Evolutionary conservation across 106 monocot species (phyloP).

Genomic region (Hemerocallis citrina): DNA sequence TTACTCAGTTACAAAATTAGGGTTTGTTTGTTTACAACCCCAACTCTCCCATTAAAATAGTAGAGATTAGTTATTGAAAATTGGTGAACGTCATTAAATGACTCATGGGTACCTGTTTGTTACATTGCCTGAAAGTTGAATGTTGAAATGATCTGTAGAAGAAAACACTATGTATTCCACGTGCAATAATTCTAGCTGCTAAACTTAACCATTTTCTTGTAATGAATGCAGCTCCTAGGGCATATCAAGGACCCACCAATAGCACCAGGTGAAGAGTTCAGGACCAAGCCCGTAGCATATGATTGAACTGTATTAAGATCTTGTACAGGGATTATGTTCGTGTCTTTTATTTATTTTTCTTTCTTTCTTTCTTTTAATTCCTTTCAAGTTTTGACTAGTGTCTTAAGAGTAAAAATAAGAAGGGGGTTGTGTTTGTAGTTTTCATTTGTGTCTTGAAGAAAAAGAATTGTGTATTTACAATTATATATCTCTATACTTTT

Average conservation of each 20-base stretch:
- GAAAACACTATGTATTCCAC: not conserved
- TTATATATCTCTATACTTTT: not conserved
- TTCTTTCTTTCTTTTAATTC: not conserved
- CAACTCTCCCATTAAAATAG: too few species aligned
- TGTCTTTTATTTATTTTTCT: not conserved
- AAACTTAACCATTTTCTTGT: not conserved
- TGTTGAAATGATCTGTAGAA: too few species aligned
- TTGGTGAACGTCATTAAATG: not conserved
- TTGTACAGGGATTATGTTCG: conserved; percentile 25
- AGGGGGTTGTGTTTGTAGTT: conserved; percentile 9
- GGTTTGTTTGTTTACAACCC: too few species aligned
- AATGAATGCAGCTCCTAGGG: conserved; percentile 35
- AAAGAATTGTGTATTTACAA: not conserved
- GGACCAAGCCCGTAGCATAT: not conserved
- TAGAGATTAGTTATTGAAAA: too few species aligned
- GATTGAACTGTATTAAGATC: not conserved
- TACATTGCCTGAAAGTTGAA: too few species aligned
- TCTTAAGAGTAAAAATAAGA: not conserved
- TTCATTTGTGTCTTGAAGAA: not conserved
- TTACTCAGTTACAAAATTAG: too few species aligned
- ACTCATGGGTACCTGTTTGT: too few species aligned
- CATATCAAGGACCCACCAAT: conserved; percentile 2
- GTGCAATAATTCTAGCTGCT: not conserved
- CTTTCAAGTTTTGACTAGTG: conserved; percentile 1
- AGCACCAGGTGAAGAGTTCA: not conserved